Evolutionary conservation across 371 early-diverging fungal genomes (phyloP).

Genomic region (Mortierella sp.): DNA sequence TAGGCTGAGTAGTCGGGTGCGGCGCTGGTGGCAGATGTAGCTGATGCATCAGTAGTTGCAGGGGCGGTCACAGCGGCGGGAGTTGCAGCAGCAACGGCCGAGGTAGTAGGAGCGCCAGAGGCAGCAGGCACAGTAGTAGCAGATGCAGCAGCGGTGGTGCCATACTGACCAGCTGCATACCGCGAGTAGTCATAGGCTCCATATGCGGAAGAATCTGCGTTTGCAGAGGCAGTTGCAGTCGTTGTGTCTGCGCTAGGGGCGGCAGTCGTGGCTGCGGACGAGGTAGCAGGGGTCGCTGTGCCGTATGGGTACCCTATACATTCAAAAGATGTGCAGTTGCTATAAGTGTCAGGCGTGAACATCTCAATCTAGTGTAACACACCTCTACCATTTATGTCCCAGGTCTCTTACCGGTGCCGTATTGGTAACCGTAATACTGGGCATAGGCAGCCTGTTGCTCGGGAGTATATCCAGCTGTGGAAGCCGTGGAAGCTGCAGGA

Average conservation of each 20-base stretch:
- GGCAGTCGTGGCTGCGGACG: constrained; percentile 17
- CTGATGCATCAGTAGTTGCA: constrained; percentile 9
- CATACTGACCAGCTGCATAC: constrained; percentile 34
- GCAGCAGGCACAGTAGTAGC: constrained; percentile 6
- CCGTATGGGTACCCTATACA: constrained; percentile 64
- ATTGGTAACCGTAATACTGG: constrained; percentile 50
- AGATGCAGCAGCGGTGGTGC: constrained; percentile 21
- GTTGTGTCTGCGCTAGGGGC: constrained; percentile 29
- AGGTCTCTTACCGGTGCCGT: constrained; percentile 21
- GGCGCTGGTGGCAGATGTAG: constrained; percentile 4
- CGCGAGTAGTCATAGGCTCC: constrained; percentile 41
- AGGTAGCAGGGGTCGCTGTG: constrained; percentile 13
- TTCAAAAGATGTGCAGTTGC: no score
- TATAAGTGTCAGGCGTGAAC: no score
- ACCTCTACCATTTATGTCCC: no score
- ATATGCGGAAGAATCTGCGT: constrained; percentile 26
- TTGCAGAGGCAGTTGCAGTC: constrained; percentile 15
- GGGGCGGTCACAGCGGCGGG: constrained; percentile 3
- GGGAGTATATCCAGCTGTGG: constrained; percentile 35
- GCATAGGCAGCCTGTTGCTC: constrained; percentile 54
- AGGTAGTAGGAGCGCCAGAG: not conserved
- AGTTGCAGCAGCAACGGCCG: constrained; percentile 1
- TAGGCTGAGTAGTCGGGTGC: constrained; percentile 45
- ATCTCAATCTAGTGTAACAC: no score
- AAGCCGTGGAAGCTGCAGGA: constrained; percentile 21